Evolutionary conservation across 2,329 filamentous ascomycete genomes (phyloP).

Genomic region (Aspergillus uvarum): DNA sequence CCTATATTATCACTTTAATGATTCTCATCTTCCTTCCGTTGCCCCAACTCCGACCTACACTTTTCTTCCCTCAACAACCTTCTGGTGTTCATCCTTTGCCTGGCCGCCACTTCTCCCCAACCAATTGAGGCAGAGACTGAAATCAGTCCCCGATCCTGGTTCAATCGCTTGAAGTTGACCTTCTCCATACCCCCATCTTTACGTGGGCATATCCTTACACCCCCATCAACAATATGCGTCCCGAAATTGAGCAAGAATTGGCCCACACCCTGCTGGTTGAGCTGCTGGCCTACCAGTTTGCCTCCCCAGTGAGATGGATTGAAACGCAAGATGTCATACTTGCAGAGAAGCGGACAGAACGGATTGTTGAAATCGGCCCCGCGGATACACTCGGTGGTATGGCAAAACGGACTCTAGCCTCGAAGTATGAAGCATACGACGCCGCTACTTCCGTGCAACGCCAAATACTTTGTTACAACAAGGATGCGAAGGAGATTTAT

Average conservation of each 20-base stretch:
- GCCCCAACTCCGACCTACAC: neutral
- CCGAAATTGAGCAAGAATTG: constrained; percentile 98
- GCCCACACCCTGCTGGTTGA: constrained; percentile 97
- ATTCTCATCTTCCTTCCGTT: neutral
- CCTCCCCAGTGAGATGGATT: constrained; percentile 98
- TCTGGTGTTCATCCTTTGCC: neutral
- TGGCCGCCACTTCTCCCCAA: neutral
- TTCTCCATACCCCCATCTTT: neutral
- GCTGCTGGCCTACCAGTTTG: constrained; percentile 98
- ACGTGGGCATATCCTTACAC: constrained; percentile 18
- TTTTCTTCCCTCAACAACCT: neutral
- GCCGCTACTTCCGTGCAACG: constrained; percentile 93
- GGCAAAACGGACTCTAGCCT: constrained; percentile 91
- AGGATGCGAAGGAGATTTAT: constrained; percentile 98
- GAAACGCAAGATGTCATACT: constrained; percentile 99
- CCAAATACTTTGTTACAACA: constrained; percentile 99
- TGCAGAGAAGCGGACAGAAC: constrained; percentile 90
- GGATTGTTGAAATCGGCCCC: constrained; percentile 95
- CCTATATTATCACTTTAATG: constrained; percentile 10
- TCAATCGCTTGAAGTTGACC: neutral
- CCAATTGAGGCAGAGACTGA: neutral
- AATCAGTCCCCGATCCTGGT: neutral
- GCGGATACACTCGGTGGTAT: constrained; percentile 96
- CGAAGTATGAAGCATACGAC: constrained; percentile 98
- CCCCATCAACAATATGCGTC: constrained; percentile 69